Percentiles rank a stretch among this genome's conserved stretches.
phyloP scores from a whole-genome alignment of 805 yeast genomes.

The Yarrowia alimentaria region DNA sequence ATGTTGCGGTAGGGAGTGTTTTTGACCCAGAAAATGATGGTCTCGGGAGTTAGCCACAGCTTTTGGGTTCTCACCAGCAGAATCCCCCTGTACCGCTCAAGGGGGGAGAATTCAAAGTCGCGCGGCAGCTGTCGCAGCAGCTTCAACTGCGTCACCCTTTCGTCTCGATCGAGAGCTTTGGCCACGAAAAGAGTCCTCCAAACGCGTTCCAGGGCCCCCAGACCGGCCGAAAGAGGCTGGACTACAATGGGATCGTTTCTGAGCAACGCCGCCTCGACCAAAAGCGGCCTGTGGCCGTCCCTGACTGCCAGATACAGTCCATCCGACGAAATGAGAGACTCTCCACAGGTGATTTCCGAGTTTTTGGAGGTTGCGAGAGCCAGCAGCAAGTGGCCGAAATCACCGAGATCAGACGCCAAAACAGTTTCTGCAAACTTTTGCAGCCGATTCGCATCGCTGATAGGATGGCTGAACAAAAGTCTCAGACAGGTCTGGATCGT shows the following conservation, averaged over 20 bases:
- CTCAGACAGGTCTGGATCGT: too few relatives aligned
- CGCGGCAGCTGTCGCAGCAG: constrained; percentile 1
- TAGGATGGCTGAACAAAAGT: too few relatives aligned
- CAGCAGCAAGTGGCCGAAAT: constrained; percentile 1
- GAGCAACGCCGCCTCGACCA: constrained; percentile 16
- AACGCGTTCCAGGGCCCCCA: not conserved
- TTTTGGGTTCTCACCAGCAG: constrained; percentile 18
- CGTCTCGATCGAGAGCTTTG: constrained; percentile 10
- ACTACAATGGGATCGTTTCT: constrained; percentile 3
- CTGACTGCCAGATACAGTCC: constrained; percentile 10
- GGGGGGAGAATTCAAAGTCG: too few relatives aligned
- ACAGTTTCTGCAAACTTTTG: constrained; percentile 3
- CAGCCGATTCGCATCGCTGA: too few relatives aligned
- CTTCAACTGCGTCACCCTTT: not conserved
- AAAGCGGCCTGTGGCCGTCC: constrained; percentile 1
- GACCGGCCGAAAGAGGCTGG: not conserved
- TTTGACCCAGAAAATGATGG: constrained; percentile 10
- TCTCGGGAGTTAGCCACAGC: not conserved
- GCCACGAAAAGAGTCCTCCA: constrained; percentile 24
- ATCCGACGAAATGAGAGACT: not conserved
- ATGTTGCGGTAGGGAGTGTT: constrained; percentile 5
- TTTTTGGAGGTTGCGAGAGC: too few relatives aligned
- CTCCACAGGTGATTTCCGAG: too few relatives aligned
- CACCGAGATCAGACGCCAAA: constrained; percentile 20
- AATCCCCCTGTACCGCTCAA: constrained; percentile 11